These are phyloP conservation scores for Celoporthe dispersa DNA, from an alignment of 2,329 filamentous ascomycete species.

Conservation along the genomic window DNA sequence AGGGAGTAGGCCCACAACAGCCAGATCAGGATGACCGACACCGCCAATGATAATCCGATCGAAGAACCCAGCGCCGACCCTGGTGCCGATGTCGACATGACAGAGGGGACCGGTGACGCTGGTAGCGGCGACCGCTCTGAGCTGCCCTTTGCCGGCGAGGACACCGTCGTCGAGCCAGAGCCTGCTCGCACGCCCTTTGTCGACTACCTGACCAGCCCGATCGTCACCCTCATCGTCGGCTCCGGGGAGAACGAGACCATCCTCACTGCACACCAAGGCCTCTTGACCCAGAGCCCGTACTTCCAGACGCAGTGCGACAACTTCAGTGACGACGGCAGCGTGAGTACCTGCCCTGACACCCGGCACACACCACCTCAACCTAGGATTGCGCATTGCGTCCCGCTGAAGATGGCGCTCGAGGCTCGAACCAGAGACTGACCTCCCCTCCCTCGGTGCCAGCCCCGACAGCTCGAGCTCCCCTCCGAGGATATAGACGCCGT, in stretches of 20 bases:
- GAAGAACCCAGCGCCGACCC: conserved; percentile 38
- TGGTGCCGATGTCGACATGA: conserved; percentile 41
- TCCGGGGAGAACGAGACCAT: conserved; percentile 61
- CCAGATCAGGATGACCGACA: conserved; percentile 38
- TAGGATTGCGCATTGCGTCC: not conserved
- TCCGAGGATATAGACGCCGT: conserved; percentile 74
- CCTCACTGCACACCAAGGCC: conserved; percentile 78
- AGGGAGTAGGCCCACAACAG: not conserved
- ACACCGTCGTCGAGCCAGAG: conserved; percentile 39
- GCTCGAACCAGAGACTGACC: not conserved
- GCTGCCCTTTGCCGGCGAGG: conserved; percentile 45
- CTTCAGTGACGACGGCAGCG: conserved; percentile 65
- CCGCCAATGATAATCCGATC: conserved; percentile 40
- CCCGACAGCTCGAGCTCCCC: conserved; percentile 70
- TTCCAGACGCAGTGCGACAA: conserved; percentile 67
- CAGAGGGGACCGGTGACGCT: conserved; percentile 36
- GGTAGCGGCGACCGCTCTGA: conserved; percentile 33
- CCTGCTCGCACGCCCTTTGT: conserved; percentile 51
- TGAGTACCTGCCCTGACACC: conserved; percentile 44
- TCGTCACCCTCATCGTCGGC: conserved; percentile 71
- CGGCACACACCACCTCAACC: too few relatives aligned
- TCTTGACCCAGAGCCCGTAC: conserved; percentile 75
- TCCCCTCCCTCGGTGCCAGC: conserved; percentile 40
- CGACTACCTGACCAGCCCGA: conserved; percentile 69
- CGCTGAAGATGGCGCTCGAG: not conserved